These are phyloP conservation scores for Endoconidiophora laricicola DNA, from an alignment of 2,329 filamentous ascomycete genomes.

Conservation along the genomic window DNA sequence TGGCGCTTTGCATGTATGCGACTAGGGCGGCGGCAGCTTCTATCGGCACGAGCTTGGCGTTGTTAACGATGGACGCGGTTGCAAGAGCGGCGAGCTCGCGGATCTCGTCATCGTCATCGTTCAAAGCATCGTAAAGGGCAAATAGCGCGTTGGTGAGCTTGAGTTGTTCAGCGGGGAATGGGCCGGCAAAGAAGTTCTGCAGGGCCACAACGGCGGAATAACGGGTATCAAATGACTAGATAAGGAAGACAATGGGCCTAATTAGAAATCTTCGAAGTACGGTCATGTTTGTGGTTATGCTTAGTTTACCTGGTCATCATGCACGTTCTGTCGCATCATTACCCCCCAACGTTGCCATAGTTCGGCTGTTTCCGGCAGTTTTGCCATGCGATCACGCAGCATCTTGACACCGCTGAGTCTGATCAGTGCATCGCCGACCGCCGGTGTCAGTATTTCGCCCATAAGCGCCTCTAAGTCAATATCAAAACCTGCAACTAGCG, in stretches of 20 bases:
- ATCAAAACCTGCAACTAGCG: not conserved
- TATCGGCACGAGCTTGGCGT: slow-evolving; percentile 27
- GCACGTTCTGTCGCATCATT: slow-evolving; percentile 32
- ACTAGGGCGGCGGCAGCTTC: slow-evolving; percentile 31
- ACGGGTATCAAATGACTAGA: slow-evolving; percentile 47
- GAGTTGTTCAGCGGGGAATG: slow-evolving; percentile 12
- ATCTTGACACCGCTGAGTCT: slow-evolving; percentile 11
- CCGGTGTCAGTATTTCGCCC: slow-evolving; percentile 6
- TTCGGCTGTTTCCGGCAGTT: not conserved
- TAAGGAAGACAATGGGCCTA: not conserved
- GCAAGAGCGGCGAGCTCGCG: slow-evolving; percentile 45
- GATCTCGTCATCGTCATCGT: slow-evolving; percentile 87
- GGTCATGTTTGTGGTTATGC: not conserved
- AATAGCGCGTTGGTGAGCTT: slow-evolving; percentile 40
- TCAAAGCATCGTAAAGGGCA: slow-evolving; percentile 57
- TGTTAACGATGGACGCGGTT: slow-evolving; percentile 28
- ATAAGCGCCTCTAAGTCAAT: slow-evolving; percentile 7
- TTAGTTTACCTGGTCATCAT: slow-evolving; percentile 30
- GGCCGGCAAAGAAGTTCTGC: slow-evolving; percentile 27
- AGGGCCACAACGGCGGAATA: slow-evolving; percentile 42
- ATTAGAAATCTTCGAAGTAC: not conserved
- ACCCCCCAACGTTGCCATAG: slow-evolving; percentile 27
- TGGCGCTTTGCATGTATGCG: slow-evolving; percentile 24
- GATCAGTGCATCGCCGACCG: slow-evolving; percentile 6
- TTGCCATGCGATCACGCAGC: slow-evolving; percentile 7